phyloP scores from a whole-genome alignment of 2,329 filamentous ascomycete species.

The Microcyclospora tardicrescens region DNA sequence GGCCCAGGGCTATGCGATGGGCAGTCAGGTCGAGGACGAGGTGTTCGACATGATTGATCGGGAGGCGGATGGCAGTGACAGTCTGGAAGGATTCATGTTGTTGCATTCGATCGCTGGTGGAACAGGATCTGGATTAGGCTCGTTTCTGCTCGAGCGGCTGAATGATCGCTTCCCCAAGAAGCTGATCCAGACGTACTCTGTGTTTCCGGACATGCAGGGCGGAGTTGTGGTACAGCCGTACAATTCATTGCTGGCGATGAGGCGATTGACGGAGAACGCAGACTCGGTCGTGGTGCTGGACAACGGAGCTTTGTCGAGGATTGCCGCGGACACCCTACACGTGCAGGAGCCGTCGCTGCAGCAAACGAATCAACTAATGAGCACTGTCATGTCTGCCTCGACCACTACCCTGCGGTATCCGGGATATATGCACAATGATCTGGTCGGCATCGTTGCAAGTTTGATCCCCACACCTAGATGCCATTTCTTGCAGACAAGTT shows the following conservation, averaged over 20 bases:
- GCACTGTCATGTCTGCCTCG: slow-evolving; percentile 96
- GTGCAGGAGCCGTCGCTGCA: slow-evolving; percentile 92
- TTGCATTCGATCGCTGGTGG: slow-evolving; percentile 95
- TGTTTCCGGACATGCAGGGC: slow-evolving; percentile 81
- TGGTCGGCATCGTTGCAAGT: slow-evolving; percentile 90
- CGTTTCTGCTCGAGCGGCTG: slow-evolving; percentile 84
- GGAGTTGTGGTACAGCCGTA: slow-evolving; percentile 98
- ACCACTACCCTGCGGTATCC: slow-evolving; percentile 94
- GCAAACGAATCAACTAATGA: slow-evolving; percentile 91
- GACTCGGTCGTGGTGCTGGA: slow-evolving; percentile 96
- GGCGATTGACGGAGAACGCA: slow-evolving; percentile 84
- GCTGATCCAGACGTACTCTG: slow-evolving; percentile 96
- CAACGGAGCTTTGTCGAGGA: slow-evolving; percentile 84
- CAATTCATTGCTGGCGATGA: slow-evolving; percentile 88
- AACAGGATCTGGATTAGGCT: slow-evolving; percentile 90
- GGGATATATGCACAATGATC: slow-evolving; percentile 99
- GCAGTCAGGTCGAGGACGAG: slow-evolving; percentile 84
- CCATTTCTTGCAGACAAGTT: slow-evolving; percentile 97
- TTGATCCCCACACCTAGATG: slow-evolving; percentile 92
- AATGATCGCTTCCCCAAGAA: slow-evolving; percentile 99
- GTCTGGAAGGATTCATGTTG: slow-evolving; percentile 97
- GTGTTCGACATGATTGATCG: slow-evolving; percentile 99
- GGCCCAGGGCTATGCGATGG: slow-evolving; percentile 90
- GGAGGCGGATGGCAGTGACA: slow-evolving; percentile 95
- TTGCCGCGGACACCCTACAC: slow-evolving; percentile 86